Base-by-base conservation (phyloP, 805 yeast species). In the Blastobotrys chiropterorum region DNA sequence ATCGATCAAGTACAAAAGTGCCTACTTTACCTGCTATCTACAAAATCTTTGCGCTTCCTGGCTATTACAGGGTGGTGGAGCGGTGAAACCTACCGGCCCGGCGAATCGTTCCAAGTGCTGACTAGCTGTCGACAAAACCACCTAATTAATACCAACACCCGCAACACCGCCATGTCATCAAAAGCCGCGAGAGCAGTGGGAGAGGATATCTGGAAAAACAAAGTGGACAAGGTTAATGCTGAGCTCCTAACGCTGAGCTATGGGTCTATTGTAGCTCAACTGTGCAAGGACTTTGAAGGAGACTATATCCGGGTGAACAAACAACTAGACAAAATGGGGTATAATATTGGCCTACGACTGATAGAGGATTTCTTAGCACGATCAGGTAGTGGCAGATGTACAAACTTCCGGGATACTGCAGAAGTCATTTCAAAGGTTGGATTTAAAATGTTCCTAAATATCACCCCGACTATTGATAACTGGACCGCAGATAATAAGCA, bases 191-290 rank as follows among this genome's bases (percentile, higher is more conserved):
- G 71, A 48, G 56, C 71, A 5, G 72, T 80, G 16, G 92, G 95
- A 31, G 98, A 92, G 53, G 97, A 90, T 52, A 81, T 90, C 46
- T 92, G 97, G 97, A 89, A 87, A 69, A 84, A 81, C 63, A 79
- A 79, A 59, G 86, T 85, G 42, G 96, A 89, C 60, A 92, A 92
- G 68, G 83, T 92, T 85, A 94, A 90, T 66, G 84, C 96, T 1
- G 99, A 94, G 69, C 75, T 94, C 49, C 88, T 94, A 69, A 88
- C 96, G n/a, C 72, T 94, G 53, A 92, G 97, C 1, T 94, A 94
- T 62, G 99, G 99, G 7, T 83, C 96, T 2, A 81, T 94, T 46
- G 98, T 94, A 46, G 81, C 95, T 13, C 97, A 92, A 63, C 72
- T 94, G 49, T 90, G 96, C 65, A 80, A 83, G 53, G 98, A 94